These are phyloP conservation scores for Ascochyta clinopodiicola DNA, from an alignment of 2,329 filamentous ascomycete species.

Conservation along the genomic window DNA sequence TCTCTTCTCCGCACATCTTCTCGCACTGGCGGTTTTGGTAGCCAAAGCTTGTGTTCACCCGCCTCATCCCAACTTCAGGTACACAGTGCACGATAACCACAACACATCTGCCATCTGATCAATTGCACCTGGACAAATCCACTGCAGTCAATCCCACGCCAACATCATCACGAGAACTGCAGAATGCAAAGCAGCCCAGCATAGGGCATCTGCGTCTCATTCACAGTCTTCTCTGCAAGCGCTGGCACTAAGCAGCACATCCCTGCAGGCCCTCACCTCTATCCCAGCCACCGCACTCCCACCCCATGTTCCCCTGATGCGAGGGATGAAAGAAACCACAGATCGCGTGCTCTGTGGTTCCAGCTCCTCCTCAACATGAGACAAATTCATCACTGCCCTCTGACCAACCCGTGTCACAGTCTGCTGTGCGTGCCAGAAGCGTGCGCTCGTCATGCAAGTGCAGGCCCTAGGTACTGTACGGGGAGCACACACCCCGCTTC, in stretches of 20 bases:
- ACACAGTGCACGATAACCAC: slow-evolving; percentile 12
- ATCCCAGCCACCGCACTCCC: slow-evolving; percentile 32
- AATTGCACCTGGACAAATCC: slow-evolving; percentile 20
- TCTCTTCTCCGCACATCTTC: slow-evolving; percentile 27
- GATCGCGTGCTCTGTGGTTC: slow-evolving; percentile 10
- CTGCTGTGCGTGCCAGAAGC: slow-evolving; percentile 30
- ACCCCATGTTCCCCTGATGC: slow-evolving; percentile 15
- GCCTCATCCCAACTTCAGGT: slow-evolving; percentile 21
- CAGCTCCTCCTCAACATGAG: slow-evolving; percentile 21
- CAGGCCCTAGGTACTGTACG: neutral
- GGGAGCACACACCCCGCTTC: slow-evolving; percentile 4
- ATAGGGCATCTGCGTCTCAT: slow-evolving; percentile 23
- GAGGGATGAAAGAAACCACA: slow-evolving; percentile 14
- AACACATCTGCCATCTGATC: slow-evolving; percentile 23
- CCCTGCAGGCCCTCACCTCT: slow-evolving; percentile 36
- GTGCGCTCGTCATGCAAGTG: slow-evolving; percentile 22
- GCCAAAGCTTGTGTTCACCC: slow-evolving; percentile 41
- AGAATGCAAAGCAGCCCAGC: slow-evolving; percentile 17
- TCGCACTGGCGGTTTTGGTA: slow-evolving; percentile 31
- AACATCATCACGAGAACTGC: slow-evolving; percentile 22
- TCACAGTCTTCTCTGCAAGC: slow-evolving; percentile 37
- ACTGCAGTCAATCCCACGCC: slow-evolving; percentile 17
- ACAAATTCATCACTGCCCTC: slow-evolving; percentile 18
- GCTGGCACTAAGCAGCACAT: slow-evolving; percentile 38
- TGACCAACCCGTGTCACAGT: slow-evolving; percentile 28